Evolutionary conservation across 1,139 yeast genomes (phyloP).

Genomic region (Pneumocystis oryctolagi): DNA sequence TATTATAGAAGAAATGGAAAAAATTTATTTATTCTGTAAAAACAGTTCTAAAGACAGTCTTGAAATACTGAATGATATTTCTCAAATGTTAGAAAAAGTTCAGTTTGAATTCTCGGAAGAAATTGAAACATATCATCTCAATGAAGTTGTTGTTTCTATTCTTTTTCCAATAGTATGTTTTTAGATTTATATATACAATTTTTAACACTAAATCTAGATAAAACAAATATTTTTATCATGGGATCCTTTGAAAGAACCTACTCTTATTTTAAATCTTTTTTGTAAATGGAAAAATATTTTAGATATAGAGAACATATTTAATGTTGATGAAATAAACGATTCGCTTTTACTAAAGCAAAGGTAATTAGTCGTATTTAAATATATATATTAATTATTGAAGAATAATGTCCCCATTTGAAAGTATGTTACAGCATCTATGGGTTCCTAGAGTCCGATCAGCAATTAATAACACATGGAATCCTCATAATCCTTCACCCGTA

Average conservation of each 20-base stretch:
- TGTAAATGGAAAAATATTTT: slow-evolving; percentile 20
- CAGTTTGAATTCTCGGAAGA: slow-evolving; percentile 19
- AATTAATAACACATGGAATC: slow-evolving; percentile 25
- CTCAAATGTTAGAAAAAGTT: slow-evolving; percentile 17
- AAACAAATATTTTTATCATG: slow-evolving; percentile 22
- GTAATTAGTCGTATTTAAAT: background rate
- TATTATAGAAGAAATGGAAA: slow-evolving; percentile 3
- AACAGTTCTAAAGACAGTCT: slow-evolving; percentile 1
- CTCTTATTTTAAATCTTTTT: slow-evolving; percentile 20
- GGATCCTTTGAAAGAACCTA: slow-evolving; percentile 28
- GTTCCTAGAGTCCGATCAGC: slow-evolving; percentile 23
- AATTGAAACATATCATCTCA: slow-evolving; percentile 15
- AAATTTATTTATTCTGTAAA: background rate
- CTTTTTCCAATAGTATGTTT: slow-evolving; percentile 19
- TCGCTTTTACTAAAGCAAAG: background rate
- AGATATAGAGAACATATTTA: slow-evolving; percentile 8
- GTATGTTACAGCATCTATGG: slow-evolving; percentile 27
- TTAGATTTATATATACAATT: background rate
- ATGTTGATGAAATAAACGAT: slow-evolving; percentile 2
- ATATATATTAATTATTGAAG: background rate
- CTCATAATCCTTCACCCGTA: slow-evolving; percentile 22
- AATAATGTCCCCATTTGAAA: slow-evolving; percentile 21
- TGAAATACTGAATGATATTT: slow-evolving; percentile 10
- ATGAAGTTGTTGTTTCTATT: slow-evolving; percentile 23
- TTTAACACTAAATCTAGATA: slow-evolving; percentile 10